phyloP scores from a whole-genome alignment of 2,329 filamentous ascomycete species.

The Graphilbum fragrans region DNA sequence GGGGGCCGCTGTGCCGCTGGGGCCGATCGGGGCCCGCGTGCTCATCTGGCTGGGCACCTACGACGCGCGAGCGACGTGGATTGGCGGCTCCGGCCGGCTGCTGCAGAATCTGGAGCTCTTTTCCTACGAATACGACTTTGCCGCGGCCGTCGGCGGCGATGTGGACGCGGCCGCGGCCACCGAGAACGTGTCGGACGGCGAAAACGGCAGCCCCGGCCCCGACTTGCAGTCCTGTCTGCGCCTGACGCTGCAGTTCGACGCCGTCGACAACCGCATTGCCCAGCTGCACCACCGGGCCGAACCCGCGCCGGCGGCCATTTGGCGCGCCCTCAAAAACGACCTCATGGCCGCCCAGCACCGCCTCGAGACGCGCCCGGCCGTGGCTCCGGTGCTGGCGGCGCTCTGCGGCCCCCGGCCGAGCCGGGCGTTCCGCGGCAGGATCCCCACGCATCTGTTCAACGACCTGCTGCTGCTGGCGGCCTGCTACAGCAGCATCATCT shows the following conservation, averaged over 20 bases:
- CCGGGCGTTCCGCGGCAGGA: not conserved
- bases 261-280: slow-evolving; percentile 4
- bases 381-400: not conserved
- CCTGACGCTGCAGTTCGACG: slow-evolving; percentile 4
- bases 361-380: slow-evolving; percentile 1
- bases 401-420: not conserved
- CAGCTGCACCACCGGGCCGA: not conserved
- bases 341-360: not conserved
- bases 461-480: slow-evolving; percentile 4
- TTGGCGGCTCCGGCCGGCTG: slow-evolving; percentile 2
- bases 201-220: no score
- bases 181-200: no score
- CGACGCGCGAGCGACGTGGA: slow-evolving; percentile 3
- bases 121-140: slow-evolving; percentile 1
- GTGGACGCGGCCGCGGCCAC: not conserved
- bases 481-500: slow-evolving; percentile 4
- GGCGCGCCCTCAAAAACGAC: slow-evolving; percentile 1
- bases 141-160: not conserved
- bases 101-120: slow-evolving; percentile 4
- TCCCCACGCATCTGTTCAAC: slow-evolving; percentile 2
- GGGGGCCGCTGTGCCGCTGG: not conserved
- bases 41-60: slow-evolving; percentile 5
- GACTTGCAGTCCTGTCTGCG: slow-evolving; percentile 2
- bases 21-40: slow-evolving; percentile 2
- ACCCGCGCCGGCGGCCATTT: not conserved